Conservation (phyloP, 1,284 basidiomycete species). For the Golubevia pallescens region DNA sequence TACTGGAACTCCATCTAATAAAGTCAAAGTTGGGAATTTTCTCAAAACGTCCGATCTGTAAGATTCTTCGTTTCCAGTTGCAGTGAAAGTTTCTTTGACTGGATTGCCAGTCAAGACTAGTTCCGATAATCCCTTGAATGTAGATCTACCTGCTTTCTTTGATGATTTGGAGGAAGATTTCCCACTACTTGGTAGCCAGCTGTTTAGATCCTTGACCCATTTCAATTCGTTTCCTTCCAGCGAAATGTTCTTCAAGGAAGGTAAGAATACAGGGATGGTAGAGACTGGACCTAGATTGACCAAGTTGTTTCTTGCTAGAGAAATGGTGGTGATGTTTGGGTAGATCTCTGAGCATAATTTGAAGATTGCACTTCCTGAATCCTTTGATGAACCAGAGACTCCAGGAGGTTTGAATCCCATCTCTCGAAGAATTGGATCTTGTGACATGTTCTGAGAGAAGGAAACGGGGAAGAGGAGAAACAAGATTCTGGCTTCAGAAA, state of each 20-base stretch:
- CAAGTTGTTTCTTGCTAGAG: constrained; percentile 40
- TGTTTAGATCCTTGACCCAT: constrained; percentile 54
- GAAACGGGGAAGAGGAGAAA: not conserved
- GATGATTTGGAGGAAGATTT: constrained; percentile 68
- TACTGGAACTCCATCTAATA: constrained; percentile 73
- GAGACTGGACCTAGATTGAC: constrained; percentile 30
- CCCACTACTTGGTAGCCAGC: not conserved
- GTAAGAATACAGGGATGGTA: constrained; percentile 66
- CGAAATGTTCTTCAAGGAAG: constrained; percentile 82
- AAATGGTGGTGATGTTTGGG: constrained; percentile 37
- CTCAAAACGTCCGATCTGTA: constrained; percentile 27
- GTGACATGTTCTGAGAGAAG: constrained; percentile 31
- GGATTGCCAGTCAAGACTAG: constrained; percentile 82
- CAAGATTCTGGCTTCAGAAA: no score
- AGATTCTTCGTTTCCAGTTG: constrained; percentile 73
- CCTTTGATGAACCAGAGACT: constrained; percentile 27
- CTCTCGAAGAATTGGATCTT: constrained; percentile 38
- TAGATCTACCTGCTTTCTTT: constrained; percentile 67
- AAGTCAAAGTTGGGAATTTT: constrained; percentile 32
- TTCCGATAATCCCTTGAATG: constrained; percentile 67
- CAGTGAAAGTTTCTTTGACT: constrained; percentile 73
- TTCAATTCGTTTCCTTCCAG: constrained; percentile 69
- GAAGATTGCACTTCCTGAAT: constrained; percentile 43
- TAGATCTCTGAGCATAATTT: constrained; percentile 45
- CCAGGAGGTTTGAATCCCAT: constrained; percentile 44